These are phyloP conservation scores for Cystobasidium pallidum DNA, from an alignment of 1,284 basidiomycete species.

Conservation along the genomic window DNA sequence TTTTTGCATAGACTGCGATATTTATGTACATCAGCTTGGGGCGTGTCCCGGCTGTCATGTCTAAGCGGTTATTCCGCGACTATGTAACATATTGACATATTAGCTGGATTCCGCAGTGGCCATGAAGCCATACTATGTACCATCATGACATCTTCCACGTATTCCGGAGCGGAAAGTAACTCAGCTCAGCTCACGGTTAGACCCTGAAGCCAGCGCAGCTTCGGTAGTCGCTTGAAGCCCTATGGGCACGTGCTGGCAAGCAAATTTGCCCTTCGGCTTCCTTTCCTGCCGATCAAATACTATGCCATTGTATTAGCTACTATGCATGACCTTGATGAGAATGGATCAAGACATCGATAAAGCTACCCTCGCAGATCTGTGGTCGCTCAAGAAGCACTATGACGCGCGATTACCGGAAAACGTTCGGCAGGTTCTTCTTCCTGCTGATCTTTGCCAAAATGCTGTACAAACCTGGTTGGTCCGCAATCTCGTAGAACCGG, in stretches of 20 bases:
- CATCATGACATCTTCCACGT: too few relatives aligned
- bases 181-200: too few relatives aligned
- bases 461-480: slow-evolving; percentile 25
- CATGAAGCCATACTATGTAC: too few relatives aligned
- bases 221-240: too few relatives aligned
- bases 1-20: slow-evolving; percentile 74
- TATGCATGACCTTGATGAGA: not conserved
- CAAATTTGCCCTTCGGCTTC: not conserved
- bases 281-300: not conserved
- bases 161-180: too few relatives aligned
- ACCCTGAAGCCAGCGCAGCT: too few relatives aligned
- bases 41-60: slow-evolving; percentile 54
- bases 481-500: slow-evolving; percentile 10
- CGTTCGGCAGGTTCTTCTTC: not conserved
- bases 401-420: slow-evolving; percentile 19
- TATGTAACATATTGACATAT: not conserved
- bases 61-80: not conserved
- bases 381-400: slow-evolving; percentile 23
- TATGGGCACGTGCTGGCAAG: not conserved
- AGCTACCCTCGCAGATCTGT: not conserved
- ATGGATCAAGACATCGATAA: not conserved
- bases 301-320: not conserved
- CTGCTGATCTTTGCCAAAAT: not conserved
- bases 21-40: slow-evolving; percentile 60
- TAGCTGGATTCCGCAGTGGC: not conserved